Percentiles rank a stretch among this genome's conserved stretches.
Conservation (phyloP, 2,329 filamentous ascomycete species). For the Penicillium oxalicum region DNA sequence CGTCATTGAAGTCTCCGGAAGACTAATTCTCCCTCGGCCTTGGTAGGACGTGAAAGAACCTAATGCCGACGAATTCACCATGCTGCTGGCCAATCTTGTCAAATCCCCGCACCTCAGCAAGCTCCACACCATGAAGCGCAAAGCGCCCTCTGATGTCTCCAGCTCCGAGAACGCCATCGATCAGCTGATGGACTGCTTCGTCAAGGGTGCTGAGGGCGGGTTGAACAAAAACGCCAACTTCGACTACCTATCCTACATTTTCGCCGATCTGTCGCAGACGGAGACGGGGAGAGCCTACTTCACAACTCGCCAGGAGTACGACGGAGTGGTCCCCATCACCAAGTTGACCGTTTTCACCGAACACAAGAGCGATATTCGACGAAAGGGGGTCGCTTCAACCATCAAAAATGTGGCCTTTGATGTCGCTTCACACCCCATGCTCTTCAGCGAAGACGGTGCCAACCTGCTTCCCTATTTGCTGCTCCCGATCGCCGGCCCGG, state of each 20-base stretch:
- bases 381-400: conserved; percentile 90
- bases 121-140: conserved; percentile 62
- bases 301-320: conserved; percentile 66
- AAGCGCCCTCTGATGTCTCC: conserved; percentile 62
- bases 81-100: conserved; percentile 86
- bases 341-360: conserved; percentile 95
- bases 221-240: conserved; percentile 83
- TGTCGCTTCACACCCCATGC: conserved; percentile 61
- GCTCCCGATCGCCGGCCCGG: conserved; percentile 77
- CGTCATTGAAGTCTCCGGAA: no score
- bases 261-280: conserved; percentile 86
- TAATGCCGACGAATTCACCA: conserved; percentile 77
- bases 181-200: conserved; percentile 91
- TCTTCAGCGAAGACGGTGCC: conserved; percentile 66
- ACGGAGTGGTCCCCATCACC: conserved; percentile 77
- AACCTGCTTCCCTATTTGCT: conserved; percentile 85
- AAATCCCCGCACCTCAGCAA: conserved; percentile 70
- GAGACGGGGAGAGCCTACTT: conserved; percentile 70
- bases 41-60: conserved; percentile 54
- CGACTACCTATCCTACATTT: conserved; percentile 90
- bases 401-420: conserved; percentile 94
- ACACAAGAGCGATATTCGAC: conserved; percentile 72
- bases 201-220: conserved; percentile 74
- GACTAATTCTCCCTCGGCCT: no score
- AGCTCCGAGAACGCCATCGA: conserved; percentile 72